Percentiles rank a stretch among this genome's conserved stretches.
These are phyloP conservation scores for Nannochloropsis salina DNA, from an alignment of 108 stramenopile genomes.

Conservation along the genomic window DNA sequence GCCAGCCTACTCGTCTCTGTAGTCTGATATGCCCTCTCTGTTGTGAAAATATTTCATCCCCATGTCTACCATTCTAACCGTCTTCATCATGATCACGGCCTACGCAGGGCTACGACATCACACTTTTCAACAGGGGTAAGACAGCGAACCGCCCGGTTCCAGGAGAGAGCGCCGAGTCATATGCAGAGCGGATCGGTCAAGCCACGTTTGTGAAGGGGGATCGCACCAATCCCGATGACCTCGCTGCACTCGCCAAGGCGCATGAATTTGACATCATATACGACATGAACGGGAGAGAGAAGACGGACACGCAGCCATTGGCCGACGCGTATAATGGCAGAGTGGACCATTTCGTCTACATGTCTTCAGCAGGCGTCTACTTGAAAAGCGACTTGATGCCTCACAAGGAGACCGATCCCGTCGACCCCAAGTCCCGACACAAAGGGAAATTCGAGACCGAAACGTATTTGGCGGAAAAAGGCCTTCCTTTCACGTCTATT, in stretches of 20 bases:
- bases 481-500: neutral
- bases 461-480: conserved; percentile 25
- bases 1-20: too few species aligned
- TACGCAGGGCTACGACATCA: conserved; percentile 25
- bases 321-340: conserved; percentile 40
- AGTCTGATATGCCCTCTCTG: too few species aligned
- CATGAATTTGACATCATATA: conserved; percentile 44
- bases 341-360: conserved; percentile 46
- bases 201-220: neutral
- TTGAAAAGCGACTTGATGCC: conserved; percentile 47
- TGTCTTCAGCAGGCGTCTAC: conserved; percentile 46
- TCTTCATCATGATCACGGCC: neutral
- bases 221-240: neutral
- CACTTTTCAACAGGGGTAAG: conserved; percentile 49
- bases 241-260: neutral
- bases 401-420: conserved; percentile 34
- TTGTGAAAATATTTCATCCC: too few species aligned
- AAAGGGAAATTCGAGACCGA: conserved; percentile 46
- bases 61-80: neutral
- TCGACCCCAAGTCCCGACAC: conserved; percentile 40
- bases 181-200: conserved; percentile 31
- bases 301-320: conserved; percentile 37
- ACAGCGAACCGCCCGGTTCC: conserved; percentile 46
- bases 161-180: conserved; percentile 32
- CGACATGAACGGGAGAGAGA: conserved; percentile 49